Evolutionary conservation across 495 filamentous ascomycete genomes (phyloP), one percentile per base, ranked within the genome.

Genomic region (Trichoderma reesei): DNA sequence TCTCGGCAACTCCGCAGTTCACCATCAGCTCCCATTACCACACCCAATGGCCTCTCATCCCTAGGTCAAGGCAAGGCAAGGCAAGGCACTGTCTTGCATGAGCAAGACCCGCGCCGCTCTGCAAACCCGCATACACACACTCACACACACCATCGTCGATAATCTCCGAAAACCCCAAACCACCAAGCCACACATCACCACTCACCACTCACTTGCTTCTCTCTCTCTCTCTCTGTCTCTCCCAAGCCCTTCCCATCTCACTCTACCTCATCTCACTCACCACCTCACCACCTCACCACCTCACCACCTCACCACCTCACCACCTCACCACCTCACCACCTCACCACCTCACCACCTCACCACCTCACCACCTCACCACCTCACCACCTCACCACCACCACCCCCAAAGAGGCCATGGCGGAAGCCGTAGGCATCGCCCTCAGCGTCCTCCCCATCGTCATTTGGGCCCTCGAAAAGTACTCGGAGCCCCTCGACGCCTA

Each of bases 381-480:
- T n/a, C n/a, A 9, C 18, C 48, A 5, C 3, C 46, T 8, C 20
- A 9, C 48, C 31, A 33, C 20, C 9, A 34, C 16, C 6, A 1
- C 20, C 46, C n/a, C 8, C 13, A 48, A 56, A 2, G 9, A 1
- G 14, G 26, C 51, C 4, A 56, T 56, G 51, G 51, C 51, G 34
- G 51, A 56, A n/a, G 51, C 26, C 33, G 14, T 56, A 31, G 51
- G 51, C 8, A 6, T 56, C 5, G 51, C 51, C 26, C 51, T 56
- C 51, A 56, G 51, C 51, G 51, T 56, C 1, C 51, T 56, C 3
- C 51, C 51, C 20, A 56, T 56, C 51, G 26, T 56, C 51, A 56
- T 56, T 20, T 56, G 51, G 51, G 51, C 51, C 9, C 26, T 56
- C 5, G 51, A 56, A 16, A 56, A 56, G 11, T 56, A 56, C 51